phyloP scores from a whole-genome alignment of 129 eudicot species.

The Chrysanthemum seticuspe region DNA sequence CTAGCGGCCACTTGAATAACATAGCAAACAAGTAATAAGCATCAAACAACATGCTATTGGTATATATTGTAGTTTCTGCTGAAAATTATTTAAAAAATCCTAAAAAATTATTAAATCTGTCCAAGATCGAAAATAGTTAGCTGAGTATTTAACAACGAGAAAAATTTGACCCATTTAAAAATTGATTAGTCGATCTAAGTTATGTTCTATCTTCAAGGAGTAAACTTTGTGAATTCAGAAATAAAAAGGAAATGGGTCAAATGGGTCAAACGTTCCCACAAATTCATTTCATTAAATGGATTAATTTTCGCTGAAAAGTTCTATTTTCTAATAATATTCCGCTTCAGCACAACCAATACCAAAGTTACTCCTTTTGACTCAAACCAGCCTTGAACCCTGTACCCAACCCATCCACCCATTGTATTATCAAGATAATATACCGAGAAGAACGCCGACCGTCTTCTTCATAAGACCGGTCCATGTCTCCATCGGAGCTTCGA shows the following conservation, averaged over 20 bases:
- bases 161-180: neutral
- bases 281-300: no score
- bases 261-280: neutral
- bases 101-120: neutral
- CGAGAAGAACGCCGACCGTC: conserved; percentile 78
- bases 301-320: no score
- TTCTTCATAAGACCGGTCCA: conserved; percentile 67
- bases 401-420: neutral
- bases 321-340: no score
- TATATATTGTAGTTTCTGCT: neutral
- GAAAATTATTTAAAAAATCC: neutral
- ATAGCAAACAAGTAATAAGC: conserved; percentile 2
- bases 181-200: neutral
- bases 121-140: neutral
- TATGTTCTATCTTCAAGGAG: neutral
- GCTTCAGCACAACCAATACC: neutral
- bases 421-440: conserved; percentile 36
- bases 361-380: neutral
- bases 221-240: neutral
- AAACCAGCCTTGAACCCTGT: neutral
- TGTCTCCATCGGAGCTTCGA: conserved; percentile 76
- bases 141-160: neutral
- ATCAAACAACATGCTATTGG: neutral
- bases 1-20: conserved; percentile 1
- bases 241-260: neutral